Evolutionary conservation across 192 early-diverging fungal species (phyloP).

Genomic region (Backusella sp.): DNA sequence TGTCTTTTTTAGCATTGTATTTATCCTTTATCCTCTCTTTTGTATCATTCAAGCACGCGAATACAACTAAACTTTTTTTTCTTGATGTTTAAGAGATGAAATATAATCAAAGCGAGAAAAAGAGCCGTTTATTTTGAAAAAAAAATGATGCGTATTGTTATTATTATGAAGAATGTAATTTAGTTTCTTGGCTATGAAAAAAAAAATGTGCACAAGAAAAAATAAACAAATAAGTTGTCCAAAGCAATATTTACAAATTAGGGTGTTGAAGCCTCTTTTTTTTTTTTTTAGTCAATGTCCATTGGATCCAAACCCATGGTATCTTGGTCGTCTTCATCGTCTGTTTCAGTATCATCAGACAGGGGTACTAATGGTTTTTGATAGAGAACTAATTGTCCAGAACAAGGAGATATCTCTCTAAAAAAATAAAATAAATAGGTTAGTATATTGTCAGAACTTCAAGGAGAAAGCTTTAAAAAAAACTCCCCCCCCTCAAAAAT

Average conservation of each 20-base stretch:
- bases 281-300: slow-evolving; percentile 11
- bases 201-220: slow-evolving; percentile 6
- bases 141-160: background rate
- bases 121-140: background rate
- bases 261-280: background rate
- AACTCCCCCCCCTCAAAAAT: background rate
- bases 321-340: background rate
- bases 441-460: background rate
- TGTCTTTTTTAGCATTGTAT: background rate
- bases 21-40: background rate
- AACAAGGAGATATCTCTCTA: background rate
- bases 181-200: background rate
- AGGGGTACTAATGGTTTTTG: slow-evolving; percentile 7
- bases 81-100: background rate
- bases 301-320: slow-evolving; percentile 6
- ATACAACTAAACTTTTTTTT: background rate
- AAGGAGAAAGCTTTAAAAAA: slow-evolving; percentile 2
- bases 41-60: background rate
- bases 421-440: background rate
- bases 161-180: slow-evolving; percentile 6
- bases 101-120: background rate
- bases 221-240: background rate
- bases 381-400: background rate
- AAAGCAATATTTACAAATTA: background rate
- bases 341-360: background rate